Base-by-base conservation (phyloP, 2,329 filamentous ascomycete species). In the Ophiostoma ulmi region DNA sequence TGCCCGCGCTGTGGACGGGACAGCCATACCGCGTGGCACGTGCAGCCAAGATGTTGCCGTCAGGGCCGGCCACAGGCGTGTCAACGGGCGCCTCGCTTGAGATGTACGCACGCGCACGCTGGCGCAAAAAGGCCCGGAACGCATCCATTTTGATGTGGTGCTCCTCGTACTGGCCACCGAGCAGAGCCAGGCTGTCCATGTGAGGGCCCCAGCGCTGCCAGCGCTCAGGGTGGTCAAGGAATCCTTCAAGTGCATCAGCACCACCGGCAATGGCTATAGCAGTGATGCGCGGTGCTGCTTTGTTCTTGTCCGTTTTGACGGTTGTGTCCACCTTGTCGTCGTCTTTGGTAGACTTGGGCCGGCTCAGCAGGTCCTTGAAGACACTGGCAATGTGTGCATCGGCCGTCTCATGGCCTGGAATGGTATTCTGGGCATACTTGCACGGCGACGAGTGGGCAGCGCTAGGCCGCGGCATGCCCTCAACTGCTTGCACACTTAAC, bases 221-320 rank as follows among this genome's bases (percentile, higher is more conserved):
- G 77, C 81, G 84, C 78, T 81, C 82, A 11, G 86, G 77, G 3
- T 83, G 74, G 48, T 88, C 83, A 11, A 95, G 81, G 73, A 90
- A 89, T 17, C 80, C 76, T 38, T 89, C 78, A 0, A 88, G 81
- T 1, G 83, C 80, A 41, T 88, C 83, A 0, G 88, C 88, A 3
- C 88, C 88, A 70, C 91, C 87, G 1, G 90, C 88, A 20, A 95
- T 80, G 0, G 86, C 91, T 67, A 97, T 83, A 0, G 86, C 91
- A 64, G 97, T 83, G 41, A 97, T 77, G 76, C 93, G 88, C 26
- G 97, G 76, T 20, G 22, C 20, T 35, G 26, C 26, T 1, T 26
- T 11, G 52, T 17, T 41, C 14, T 36, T 17, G 20, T 7, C 67
- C 2, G 31, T 31, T 31, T 31, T 31, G 31, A 31, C 31, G 31